These are phyloP conservation scores for Chrysosporium keratinophilum DNA, from an alignment of 2,329 filamentous ascomycete genomes.

Conservation along the genomic window DNA sequence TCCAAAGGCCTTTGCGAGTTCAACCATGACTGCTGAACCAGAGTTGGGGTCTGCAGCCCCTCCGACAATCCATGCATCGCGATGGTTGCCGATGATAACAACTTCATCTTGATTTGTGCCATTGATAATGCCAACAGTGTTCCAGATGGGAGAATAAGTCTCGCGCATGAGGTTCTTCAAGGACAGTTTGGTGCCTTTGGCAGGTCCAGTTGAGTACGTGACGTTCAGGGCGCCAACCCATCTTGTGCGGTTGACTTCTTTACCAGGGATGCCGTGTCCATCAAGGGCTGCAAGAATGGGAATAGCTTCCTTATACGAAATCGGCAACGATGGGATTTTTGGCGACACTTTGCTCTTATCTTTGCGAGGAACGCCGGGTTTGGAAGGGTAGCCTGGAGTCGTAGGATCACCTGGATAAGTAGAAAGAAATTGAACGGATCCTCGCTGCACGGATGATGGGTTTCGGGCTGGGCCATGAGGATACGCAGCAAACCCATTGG, in stretches of 20 bases:
- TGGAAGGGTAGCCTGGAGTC: conserved; percentile 27
- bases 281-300: conserved; percentile 26
- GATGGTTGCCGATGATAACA: conserved; percentile 44
- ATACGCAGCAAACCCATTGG: conserved; percentile 38
- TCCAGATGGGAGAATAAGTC: conserved; percentile 21
- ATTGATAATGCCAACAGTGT: conserved; percentile 24
- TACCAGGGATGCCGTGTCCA: conserved; percentile 25
- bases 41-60: conserved; percentile 46
- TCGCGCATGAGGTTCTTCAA: conserved; percentile 22
- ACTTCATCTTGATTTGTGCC: conserved; percentile 30
- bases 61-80: conserved; percentile 46
- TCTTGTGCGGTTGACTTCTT: conserved; percentile 25
- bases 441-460: conserved; percentile 38
- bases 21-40: conserved; percentile 41
- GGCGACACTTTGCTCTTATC: conserved; percentile 23
- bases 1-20: conserved; percentile 42
- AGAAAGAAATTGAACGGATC: conserved; percentile 32
- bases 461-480: conserved; percentile 37
- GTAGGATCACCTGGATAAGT: conserved; percentile 23
- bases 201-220: conserved; percentile 25
- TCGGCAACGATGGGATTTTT: conserved; percentile 27
- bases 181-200: conserved; percentile 20
- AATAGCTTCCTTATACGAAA: conserved; percentile 25
- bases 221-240: conserved; percentile 28
- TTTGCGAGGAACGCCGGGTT: conserved; percentile 21